phyloP scores from a whole-genome alignment of 2,329 filamentous ascomycete genomes.

The Pleurostoma richardsiae region DNA sequence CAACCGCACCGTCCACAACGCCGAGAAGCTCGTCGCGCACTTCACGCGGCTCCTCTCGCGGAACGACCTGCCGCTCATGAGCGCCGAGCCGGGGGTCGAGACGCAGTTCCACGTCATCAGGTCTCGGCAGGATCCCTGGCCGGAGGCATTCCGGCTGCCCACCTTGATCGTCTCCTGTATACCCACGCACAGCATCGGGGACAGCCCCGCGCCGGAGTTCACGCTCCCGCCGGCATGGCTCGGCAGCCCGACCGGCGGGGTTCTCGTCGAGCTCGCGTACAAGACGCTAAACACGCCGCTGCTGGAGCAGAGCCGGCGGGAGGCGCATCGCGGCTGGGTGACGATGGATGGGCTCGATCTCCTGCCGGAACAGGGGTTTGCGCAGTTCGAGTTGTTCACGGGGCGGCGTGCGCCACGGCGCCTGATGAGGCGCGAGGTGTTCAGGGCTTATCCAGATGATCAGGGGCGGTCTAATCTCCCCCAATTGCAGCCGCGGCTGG shows the following conservation, averaged over 20 bases:
- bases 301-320: conserved; percentile 58
- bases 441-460: conserved; percentile 37
- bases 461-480: conserved; percentile 32
- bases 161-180: conserved; percentile 76
- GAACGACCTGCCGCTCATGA: conserved; percentile 35
- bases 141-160: conserved; percentile 54
- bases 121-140: conserved; percentile 59
- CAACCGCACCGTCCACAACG: conserved; percentile 65
- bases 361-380: conserved; percentile 73
- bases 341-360: conserved; percentile 72
- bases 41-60: conserved; percentile 54
- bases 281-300: conserved; percentile 69
- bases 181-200: conserved; percentile 62
- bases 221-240: conserved; percentile 67
- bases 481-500: conserved; percentile 32
- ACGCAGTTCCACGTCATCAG: conserved; percentile 53
- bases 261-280: conserved; percentile 72
- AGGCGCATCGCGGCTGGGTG: conserved; percentile 63
- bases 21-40: conserved; percentile 61
- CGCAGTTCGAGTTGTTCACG: conserved; percentile 78
- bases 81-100: conserved; percentile 33
- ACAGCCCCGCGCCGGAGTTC: conserved; percentile 63
- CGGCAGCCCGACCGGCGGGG: conserved; percentile 66
- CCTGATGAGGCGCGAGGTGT: conserved; percentile 64
- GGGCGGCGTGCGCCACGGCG: conserved; percentile 63